Conservation (phyloP, 352 stramenopile genomes). For the Phytophthora tubulina region DNA sequence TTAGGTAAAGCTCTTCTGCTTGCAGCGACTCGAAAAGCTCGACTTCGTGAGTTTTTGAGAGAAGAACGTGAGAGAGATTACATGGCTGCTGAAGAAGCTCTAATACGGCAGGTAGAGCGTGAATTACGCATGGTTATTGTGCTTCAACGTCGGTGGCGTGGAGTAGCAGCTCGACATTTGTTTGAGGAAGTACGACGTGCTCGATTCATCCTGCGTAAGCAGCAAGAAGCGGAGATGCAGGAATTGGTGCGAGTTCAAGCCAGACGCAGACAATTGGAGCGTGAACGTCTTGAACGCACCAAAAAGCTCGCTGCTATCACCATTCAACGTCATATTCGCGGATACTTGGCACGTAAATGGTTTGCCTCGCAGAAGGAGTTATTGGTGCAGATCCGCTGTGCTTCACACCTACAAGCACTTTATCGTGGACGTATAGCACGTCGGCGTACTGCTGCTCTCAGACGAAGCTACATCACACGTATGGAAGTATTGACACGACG, state of each 20-base stretch:
- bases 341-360: constrained; percentile 60
- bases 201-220: constrained; percentile 66
- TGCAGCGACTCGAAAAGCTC: constrained; percentile 56
- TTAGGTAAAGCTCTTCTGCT: constrained; percentile 66
- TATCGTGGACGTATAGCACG: constrained; percentile 80
- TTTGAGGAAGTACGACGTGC: constrained; percentile 70
- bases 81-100: constrained; percentile 58
- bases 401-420: constrained; percentile 66
- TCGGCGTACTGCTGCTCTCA: constrained; percentile 66
- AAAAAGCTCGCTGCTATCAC: constrained; percentile 64
- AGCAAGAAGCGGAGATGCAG: constrained; percentile 74
- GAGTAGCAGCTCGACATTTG: constrained; percentile 69
- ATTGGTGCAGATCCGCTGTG: constrained; percentile 58
- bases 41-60: constrained; percentile 74
- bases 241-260: constrained; percentile 70
- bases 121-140: constrained; percentile 68
- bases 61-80: constrained; percentile 72
- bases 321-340: constrained; percentile 78
- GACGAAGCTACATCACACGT: constrained; percentile 77
- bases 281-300: constrained; percentile 50
- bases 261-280: constrained; percentile 58
- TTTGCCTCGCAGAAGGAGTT: constrained; percentile 70
- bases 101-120: constrained; percentile 54
- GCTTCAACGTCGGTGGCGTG: constrained; percentile 78
- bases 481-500: constrained; percentile 78